These are phyloP conservation scores for Vigna trinervia DNA, from an alignment of 306 rosid genomes.

Conservation along the genomic window DNA sequence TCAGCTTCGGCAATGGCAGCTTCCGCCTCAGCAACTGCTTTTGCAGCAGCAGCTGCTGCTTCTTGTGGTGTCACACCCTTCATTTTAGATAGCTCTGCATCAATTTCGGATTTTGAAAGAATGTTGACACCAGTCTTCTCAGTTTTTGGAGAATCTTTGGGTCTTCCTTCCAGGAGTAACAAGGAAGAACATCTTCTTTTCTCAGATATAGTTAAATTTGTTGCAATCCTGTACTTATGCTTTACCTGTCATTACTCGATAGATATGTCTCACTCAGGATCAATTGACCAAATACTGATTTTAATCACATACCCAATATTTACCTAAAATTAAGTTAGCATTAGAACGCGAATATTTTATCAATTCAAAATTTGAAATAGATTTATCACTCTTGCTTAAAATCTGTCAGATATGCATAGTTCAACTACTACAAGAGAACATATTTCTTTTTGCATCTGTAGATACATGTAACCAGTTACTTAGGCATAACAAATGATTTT, in stretches of 20 bases:
- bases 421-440: constrained; percentile 28
- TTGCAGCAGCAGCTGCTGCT: constrained; percentile 86
- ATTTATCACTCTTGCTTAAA: constrained; percentile 22
- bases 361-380: constrained; percentile 24
- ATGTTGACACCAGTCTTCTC: constrained; percentile 61
- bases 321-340: constrained; percentile 1
- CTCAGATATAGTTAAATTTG: constrained; percentile 56
- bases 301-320: constrained; percentile 18
- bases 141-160: constrained; percentile 56
- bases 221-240: constrained; percentile 73
- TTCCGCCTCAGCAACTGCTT: constrained; percentile 96
- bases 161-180: constrained; percentile 56
- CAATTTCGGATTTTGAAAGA: constrained; percentile 68
- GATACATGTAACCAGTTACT: neutral
- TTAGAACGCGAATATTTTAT: constrained; percentile 5
- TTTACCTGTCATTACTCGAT: constrained; percentile 65
- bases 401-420: constrained; percentile 25
- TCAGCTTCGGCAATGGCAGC: constrained; percentile 88
- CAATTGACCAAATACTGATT: constrained; percentile 24
- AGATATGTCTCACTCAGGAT: constrained; percentile 35
- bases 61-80: constrained; percentile 81
- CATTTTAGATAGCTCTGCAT: constrained; percentile 66
- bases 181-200: constrained; percentile 68
- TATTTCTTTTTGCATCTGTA: neutral
- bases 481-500: constrained; percentile 4